Base-by-base conservation (phyloP, 139 green algal species). In the Asterochloris sp. region DNA sequence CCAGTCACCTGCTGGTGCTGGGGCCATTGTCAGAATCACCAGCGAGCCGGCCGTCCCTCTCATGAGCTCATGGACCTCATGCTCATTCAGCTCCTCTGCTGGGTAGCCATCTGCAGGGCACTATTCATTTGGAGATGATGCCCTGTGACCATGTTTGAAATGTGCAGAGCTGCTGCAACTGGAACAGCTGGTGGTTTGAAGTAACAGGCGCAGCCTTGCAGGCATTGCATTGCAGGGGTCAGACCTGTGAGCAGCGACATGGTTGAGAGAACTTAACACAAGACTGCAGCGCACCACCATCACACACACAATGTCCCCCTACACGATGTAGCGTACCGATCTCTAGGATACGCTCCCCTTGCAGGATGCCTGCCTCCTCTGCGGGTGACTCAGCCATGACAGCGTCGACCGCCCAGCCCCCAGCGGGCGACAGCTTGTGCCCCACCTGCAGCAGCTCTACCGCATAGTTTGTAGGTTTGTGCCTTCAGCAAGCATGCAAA, bases 351-450 rank as follows among this genome's bases (percentile, higher is more conserved):
- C 71, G 62, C 19, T 89, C 85, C 11, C 85, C 87, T 47, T 27
- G 60, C 24, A 87, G 47, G 27, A 93, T 88, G 47, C 89, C 90
- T 12, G 86, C 89, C 62, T 83, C 85, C 80, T 94, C 90, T 62
- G 90, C 90, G 11, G 90, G 88, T 12, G 89, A 93, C 27, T 85
- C 89, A 1, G 87, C 87, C 84, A 93, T 80, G 12, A 86, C 86
- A 13, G 83, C 88, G 62, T 86, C 83, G 27, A 94, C 89, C 28
- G 87, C 13, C 54, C 90, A 88, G 4, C 89, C 90, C 15, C 88
- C 86, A 12, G 24, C 47, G 0, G 69, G 78, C 10, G 17, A 61
- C 76, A 80, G 66, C 66, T 23, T 21, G 38, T 54, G 38, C 38
- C 38, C 38, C 38, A 54, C 38, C 38, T 54, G 38, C 38, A 54